These are phyloP conservation scores for Galerina marginata DNA, from an alignment of 768 basidiomycete species.

Conservation along the genomic window DNA sequence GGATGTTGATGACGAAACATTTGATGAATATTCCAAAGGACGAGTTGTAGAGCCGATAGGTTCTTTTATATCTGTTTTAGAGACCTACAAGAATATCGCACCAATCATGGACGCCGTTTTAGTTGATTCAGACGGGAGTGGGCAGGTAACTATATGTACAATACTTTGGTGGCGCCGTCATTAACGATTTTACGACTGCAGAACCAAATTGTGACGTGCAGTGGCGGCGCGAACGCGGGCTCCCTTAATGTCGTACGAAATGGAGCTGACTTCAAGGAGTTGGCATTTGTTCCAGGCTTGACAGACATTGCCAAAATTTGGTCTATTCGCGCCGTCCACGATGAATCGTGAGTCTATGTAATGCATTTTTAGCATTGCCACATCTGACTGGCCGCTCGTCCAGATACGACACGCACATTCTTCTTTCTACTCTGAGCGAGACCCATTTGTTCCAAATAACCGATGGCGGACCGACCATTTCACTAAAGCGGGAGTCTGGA, in stretches of 20 bases:
- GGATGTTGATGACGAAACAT: constrained; percentile 37
- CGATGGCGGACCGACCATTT: constrained; percentile 43
- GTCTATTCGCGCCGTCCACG: constrained; percentile 54
- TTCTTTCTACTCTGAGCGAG: constrained; percentile 63
- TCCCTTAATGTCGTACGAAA: constrained; percentile 78
- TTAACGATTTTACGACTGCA: constrained; percentile 31
- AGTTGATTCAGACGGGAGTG: constrained; percentile 72
- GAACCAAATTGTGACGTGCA: constrained; percentile 87
- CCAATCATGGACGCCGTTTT: constrained; percentile 85
- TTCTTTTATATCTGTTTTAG: constrained; percentile 63
- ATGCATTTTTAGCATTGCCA: not conserved
- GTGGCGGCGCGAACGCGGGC: constrained; percentile 79
- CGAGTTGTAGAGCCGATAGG: constrained; percentile 57
- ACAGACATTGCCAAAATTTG: constrained; percentile 64
- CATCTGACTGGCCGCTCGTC: constrained; percentile 4
- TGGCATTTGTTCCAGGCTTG: constrained; percentile 63
- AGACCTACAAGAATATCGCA: constrained; percentile 76
- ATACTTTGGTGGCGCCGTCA: not conserved
- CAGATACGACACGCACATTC: constrained; percentile 60
- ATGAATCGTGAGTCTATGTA: constrained; percentile 51
- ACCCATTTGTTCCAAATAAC: constrained; percentile 60
- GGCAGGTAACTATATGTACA: constrained; percentile 55
- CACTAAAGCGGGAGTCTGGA: constrained; percentile 42
- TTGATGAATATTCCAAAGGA: constrained; percentile 39
- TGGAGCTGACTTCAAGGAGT: constrained; percentile 79